Evolutionary conservation across 1,284 basidiomycete genomes (phyloP).

Genomic region (Erythrobasidium hasegawianum): DNA sequence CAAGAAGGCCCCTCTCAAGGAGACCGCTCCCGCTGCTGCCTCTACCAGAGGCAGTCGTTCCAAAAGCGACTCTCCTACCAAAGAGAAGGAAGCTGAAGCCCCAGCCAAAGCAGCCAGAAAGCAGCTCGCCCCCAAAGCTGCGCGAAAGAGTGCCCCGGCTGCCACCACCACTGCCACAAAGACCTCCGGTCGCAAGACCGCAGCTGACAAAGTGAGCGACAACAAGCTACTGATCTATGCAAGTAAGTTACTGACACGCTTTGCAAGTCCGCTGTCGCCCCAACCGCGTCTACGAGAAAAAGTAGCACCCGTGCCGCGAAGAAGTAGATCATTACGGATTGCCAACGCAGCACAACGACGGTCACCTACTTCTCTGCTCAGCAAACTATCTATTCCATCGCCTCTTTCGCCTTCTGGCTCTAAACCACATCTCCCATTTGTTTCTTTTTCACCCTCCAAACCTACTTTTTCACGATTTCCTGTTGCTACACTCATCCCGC

Average conservation of each 20-base stretch:
- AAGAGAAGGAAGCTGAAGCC: background rate
- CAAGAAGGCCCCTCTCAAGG: slow-evolving; percentile 10
- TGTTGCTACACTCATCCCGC: background rate
- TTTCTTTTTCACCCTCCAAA: background rate
- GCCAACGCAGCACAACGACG: background rate
- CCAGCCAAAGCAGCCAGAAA: background rate
- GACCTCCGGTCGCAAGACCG: slow-evolving; percentile 1
- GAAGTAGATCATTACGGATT: background rate
- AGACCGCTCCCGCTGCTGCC: slow-evolving; percentile 4
- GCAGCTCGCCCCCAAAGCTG: background rate
- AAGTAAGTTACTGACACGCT: too few species aligned
- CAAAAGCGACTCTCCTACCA: background rate
- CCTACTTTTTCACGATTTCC: background rate
- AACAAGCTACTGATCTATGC: too few species aligned
- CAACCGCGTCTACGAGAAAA: background rate
- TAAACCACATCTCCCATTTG: background rate
- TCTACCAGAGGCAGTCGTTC: background rate
- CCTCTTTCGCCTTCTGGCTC: background rate
- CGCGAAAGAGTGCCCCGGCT: background rate
- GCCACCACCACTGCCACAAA: slow-evolving; percentile 1
- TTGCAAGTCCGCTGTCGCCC: background rate
- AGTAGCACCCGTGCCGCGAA: background rate
- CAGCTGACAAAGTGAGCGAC: slow-evolving; percentile 3
- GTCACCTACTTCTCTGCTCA: background rate
- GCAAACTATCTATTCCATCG: background rate